A percentile compares a stretch with the other conserved stretches of the same genome.
Conservation (phyloP, 2,329 filamentous ascomycete species). For the Colletotrichum sp. region DNA sequence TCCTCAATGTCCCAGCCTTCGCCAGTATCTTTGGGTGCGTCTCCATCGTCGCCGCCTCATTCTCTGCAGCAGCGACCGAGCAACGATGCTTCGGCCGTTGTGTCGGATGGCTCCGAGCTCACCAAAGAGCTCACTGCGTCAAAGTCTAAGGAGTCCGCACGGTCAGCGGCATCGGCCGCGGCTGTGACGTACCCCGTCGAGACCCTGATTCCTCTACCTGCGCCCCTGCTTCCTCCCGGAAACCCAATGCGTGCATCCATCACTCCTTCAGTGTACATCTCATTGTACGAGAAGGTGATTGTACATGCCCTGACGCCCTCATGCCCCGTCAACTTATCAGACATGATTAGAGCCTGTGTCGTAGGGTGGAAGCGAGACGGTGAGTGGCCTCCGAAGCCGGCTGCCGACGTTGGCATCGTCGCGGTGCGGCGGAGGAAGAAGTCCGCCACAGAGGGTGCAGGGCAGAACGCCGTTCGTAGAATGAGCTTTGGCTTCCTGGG, state of each 20-base stretch:
- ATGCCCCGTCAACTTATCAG: constrained; percentile 85
- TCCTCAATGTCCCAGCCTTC: constrained; percentile 49
- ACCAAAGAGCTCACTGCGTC: constrained; percentile 39
- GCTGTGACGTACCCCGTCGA: constrained; percentile 54
- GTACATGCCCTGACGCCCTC: constrained; percentile 80
- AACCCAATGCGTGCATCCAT: constrained; percentile 83
- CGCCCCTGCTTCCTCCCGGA: constrained; percentile 72
- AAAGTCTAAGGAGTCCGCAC: constrained; percentile 37
- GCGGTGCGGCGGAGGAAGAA: constrained; percentile 46
- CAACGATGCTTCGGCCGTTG: constrained; percentile 38
- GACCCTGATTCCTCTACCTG: constrained; percentile 73
- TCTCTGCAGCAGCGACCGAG: constrained; percentile 23
- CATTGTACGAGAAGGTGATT: constrained; percentile 90
- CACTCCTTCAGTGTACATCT: constrained; percentile 73
- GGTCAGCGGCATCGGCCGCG: constrained; percentile 26
- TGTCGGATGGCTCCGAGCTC: constrained; percentile 48
- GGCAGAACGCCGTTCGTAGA: constrained; percentile 38
- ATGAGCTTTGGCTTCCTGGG: constrained; percentile 55
- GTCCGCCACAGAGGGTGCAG: constrained; percentile 22
- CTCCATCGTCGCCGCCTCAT: constrained; percentile 22
- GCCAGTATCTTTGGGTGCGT: constrained; percentile 28
- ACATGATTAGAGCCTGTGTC: constrained; percentile 82
- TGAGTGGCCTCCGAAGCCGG: constrained; percentile 81
- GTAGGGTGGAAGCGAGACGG: constrained; percentile 92
- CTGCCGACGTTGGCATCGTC: constrained; percentile 47